phyloP scores from a whole-genome alignment of 1,284 basidiomycete genomes.

The Stereum hirsutum region DNA sequence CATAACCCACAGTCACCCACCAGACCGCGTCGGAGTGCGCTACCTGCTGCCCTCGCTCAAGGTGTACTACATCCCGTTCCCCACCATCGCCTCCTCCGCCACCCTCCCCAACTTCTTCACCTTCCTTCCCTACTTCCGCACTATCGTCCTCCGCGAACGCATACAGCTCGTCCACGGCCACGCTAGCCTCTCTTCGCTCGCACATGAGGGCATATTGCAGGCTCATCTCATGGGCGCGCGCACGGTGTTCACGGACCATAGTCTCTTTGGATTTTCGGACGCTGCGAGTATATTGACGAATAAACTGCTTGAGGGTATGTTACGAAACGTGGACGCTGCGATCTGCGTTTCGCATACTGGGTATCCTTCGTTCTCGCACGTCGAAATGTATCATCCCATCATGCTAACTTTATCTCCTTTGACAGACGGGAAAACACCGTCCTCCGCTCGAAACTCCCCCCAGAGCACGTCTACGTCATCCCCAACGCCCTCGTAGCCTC shows the following conservation, averaged over 20 bases:
- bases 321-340: conserved; percentile 88
- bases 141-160: conserved; percentile 81
- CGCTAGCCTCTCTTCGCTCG: conserved; percentile 83
- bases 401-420: background rate
- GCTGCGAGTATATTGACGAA: conserved; percentile 96
- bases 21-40: conserved; percentile 80
- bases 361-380: conserved; percentile 27
- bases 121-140: conserved; percentile 84
- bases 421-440: conserved; percentile 89
- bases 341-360: conserved; percentile 98
- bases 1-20: conserved; percentile 87
- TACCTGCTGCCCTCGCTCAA: conserved; percentile 84
- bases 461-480: conserved; percentile 73
- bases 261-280: conserved; percentile 92
- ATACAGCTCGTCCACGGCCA: conserved; percentile 91
- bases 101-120: conserved; percentile 94
- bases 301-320: conserved; percentile 81
- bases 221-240: conserved; percentile 77
- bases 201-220: conserved; percentile 89
- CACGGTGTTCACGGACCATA: conserved; percentile 96
- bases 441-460: conserved; percentile 70
- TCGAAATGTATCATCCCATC: background rate
- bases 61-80: conserved; percentile 91
- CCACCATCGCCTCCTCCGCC: conserved; percentile 82
- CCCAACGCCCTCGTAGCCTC: conserved; percentile 91